These are phyloP conservation scores for Sporobolus alterniflorus DNA, from an alignment of 202 grass and related monocot species.

Conservation along the genomic window DNA sequence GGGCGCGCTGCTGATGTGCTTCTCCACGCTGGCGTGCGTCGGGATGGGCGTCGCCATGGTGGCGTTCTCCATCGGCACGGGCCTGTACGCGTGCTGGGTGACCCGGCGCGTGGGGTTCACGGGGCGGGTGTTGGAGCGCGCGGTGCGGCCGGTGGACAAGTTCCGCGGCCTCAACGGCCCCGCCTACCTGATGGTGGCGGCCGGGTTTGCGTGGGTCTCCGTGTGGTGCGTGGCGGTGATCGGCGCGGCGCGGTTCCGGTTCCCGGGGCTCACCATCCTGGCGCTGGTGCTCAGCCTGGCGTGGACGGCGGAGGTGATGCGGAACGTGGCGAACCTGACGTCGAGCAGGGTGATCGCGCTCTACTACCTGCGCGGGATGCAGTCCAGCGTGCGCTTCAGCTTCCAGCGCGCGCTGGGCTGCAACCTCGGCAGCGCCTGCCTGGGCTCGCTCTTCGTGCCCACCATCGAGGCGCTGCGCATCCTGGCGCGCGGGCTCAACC, in stretches of 20 bases:
- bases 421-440: slow-evolving; percentile 98
- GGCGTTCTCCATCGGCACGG: slow-evolving; percentile 82
- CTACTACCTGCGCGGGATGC: slow-evolving; percentile 98
- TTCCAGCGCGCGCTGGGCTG: slow-evolving; percentile 90
- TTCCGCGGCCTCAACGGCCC: slow-evolving; percentile 81
- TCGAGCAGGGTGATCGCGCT: slow-evolving; percentile 90
- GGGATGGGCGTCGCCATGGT: slow-evolving; percentile 79
- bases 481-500: slow-evolving; percentile 86
- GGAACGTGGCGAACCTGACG: slow-evolving; percentile 95
- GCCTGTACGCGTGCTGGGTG: slow-evolving; percentile 95
- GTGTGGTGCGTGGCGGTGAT: slow-evolving; percentile 93
- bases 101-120: slow-evolving; percentile 71
- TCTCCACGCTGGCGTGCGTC: slow-evolving; percentile 77
- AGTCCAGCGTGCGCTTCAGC: slow-evolving; percentile 87
- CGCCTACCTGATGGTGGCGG: slow-evolving; percentile 85
- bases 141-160: slow-evolving; percentile 71
- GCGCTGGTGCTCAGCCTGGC: slow-evolving; percentile 68
- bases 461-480: slow-evolving; percentile 92
- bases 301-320: slow-evolving; percentile 99
- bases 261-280: slow-evolving; percentile 73
- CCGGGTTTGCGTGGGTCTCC: slow-evolving; percentile 85
- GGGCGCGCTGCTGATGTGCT: slow-evolving; percentile 79
- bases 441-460: slow-evolving; percentile 91
- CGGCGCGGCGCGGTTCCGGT: slow-evolving; percentile 79
- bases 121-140: slow-evolving; percentile 51